Percentiles rank a stretch among this genome's conserved stretches.
Evolutionary conservation across 257 asterid genomes (phyloP).

Genomic region (Galeopsis tetrahit): DNA sequence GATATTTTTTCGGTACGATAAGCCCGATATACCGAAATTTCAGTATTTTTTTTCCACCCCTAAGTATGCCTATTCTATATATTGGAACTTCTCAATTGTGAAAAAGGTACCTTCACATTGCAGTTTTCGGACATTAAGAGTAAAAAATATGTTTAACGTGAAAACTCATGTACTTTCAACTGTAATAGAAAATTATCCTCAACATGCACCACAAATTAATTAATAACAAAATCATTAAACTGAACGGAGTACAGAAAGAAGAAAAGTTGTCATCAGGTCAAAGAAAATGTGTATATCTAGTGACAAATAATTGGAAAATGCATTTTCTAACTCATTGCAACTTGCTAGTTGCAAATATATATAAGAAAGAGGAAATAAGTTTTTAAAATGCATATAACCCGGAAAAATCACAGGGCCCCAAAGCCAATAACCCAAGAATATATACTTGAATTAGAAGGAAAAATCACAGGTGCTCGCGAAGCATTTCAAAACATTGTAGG

Average conservation of each 20-base stretch:
- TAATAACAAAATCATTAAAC: neutral
- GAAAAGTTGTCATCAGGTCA: neutral
- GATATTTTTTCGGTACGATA: too few relatives aligned
- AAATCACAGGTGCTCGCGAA: neutral
- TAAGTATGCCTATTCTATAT: neutral
- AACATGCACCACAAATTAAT: neutral
- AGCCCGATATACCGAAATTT: too few relatives aligned
- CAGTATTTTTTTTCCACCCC: neutral
- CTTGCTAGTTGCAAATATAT: neutral
- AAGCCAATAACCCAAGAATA: neutral
- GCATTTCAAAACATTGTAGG: slow-evolving; percentile 9
- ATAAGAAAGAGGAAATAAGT: neutral
- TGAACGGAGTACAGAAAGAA: neutral
- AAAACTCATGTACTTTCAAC: neutral
- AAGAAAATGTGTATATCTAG: neutral
- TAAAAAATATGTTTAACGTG: neutral
- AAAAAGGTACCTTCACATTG: neutral
- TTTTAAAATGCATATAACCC: neutral
- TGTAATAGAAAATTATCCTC: neutral
- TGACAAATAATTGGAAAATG: neutral
- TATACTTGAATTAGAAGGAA: too few relatives aligned
- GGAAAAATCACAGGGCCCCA: neutral
- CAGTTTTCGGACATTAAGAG: slow-evolving; percentile 11
- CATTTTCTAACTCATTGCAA: neutral
- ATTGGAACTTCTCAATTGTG: neutral